Evolutionary conservation across 164 flowering plant species (phyloP).

Genomic region (Piper betle): DNA sequence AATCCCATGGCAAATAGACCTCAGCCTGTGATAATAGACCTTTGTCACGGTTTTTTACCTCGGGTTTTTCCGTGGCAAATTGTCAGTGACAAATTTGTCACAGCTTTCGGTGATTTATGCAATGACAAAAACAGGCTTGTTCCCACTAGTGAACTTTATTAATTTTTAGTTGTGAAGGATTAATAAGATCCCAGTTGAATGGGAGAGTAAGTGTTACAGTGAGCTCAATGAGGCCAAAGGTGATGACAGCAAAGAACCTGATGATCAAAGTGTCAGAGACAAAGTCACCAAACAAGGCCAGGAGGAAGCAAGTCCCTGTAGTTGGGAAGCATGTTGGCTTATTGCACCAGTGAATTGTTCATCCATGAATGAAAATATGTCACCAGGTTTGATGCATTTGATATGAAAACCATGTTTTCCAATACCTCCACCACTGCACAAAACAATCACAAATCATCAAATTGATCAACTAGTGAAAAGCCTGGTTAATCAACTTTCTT

Average conservation of each 20-base stretch:
- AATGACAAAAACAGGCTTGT: no score
- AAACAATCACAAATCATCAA: neutral
- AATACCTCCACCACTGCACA: slow-evolving; percentile 14
- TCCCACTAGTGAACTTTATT: no score
- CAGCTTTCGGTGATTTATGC: no score
- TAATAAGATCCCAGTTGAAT: neutral
- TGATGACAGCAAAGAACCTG: slow-evolving; percentile 18
- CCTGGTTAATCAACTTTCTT: no score
- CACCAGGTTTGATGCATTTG: slow-evolving; percentile 27
- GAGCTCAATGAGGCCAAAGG: slow-evolving; percentile 17
- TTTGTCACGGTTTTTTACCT: no score
- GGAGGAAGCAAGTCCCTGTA: slow-evolving; percentile 22
- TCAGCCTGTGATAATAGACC: no score
- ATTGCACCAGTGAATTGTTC: slow-evolving; percentile 19
- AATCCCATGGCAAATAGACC: no score
- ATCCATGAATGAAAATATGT: slow-evolving; percentile 21
- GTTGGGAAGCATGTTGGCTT: slow-evolving; percentile 32
- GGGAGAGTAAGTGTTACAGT: neutral
- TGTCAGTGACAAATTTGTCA: no score
- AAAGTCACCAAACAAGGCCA: slow-evolving; percentile 23
- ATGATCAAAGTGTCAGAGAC: slow-evolving; percentile 28
- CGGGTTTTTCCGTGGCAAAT: no score
- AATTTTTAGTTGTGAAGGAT: neutral
- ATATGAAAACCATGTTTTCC: slow-evolving; percentile 32
- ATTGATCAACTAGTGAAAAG: no score